Conservation (phyloP, 306 rosid species). For the Abrus precatorius region DNA sequence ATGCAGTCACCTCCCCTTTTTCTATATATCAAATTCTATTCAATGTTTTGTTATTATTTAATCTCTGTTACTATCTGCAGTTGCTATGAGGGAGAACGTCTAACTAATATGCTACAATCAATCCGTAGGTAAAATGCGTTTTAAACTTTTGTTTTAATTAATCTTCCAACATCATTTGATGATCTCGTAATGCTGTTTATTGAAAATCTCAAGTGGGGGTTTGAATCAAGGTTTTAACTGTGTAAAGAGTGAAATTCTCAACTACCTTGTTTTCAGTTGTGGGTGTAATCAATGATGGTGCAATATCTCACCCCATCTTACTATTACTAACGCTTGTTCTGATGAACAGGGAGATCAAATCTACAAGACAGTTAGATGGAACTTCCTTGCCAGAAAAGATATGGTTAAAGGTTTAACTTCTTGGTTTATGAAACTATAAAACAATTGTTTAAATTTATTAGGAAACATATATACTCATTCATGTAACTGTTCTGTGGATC, state of each 20-base stretch:
- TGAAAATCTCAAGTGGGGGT: background rate
- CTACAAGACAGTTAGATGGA: conserved; percentile 60
- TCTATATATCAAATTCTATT: background rate
- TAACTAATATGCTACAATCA: conserved; percentile 63
- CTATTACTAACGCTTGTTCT: conserved; percentile 5
- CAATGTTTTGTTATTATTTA: background rate
- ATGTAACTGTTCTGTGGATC: conserved; percentile 20
- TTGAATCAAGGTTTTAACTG: conserved; percentile 12
- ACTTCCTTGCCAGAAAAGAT: conserved; percentile 74
- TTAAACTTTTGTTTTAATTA: conserved; percentile 23
- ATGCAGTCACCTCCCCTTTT: background rate
- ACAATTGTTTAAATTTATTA: background rate
- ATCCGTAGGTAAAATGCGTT: conserved; percentile 57
- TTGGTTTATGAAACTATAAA: conserved; percentile 17
- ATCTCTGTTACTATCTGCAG: conserved; percentile 48
- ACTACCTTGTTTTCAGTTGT: conserved; percentile 3
- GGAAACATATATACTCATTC: background rate
- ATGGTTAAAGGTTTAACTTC: conserved; percentile 73
- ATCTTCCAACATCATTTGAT: conserved; percentile 19
- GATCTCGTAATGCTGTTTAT: background rate
- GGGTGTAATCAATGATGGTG: conserved; percentile 4
- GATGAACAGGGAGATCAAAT: conserved; percentile 64
- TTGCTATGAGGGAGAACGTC: conserved; percentile 69
- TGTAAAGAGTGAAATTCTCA: conserved; percentile 31
- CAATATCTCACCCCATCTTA: conserved; percentile 21